These are phyloP conservation scores for Encephalitozoon hellem DNA, from an alignment of 371 early-diverging fungal genomes.

Conservation along the genomic window DNA sequence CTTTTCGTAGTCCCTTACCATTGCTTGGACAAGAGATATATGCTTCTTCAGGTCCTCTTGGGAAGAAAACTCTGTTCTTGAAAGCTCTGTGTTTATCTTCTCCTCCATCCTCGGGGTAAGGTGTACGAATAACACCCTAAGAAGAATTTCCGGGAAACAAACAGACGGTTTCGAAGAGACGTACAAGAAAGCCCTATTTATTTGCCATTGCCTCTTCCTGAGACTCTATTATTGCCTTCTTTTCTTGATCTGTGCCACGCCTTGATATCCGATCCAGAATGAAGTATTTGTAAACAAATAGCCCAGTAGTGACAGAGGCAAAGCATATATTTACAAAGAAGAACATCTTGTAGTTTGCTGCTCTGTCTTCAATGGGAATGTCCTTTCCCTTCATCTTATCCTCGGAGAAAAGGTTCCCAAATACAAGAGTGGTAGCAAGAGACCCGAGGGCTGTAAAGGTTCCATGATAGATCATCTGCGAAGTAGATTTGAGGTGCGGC, in stretches of 20 bases:
- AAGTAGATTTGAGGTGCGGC: slow-evolving; percentile 57
- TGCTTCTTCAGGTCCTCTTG: slow-evolving; percentile 4
- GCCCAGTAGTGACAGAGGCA: slow-evolving; percentile 36
- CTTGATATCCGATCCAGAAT: slow-evolving; percentile 36
- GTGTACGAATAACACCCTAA: background rate
- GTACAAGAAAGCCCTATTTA: slow-evolving; percentile 24
- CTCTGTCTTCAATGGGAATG: background rate
- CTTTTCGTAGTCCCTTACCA: slow-evolving; percentile 34
- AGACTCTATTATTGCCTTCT: background rate
- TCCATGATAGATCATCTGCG: slow-evolving; percentile 61
- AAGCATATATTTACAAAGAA: slow-evolving; percentile 45
- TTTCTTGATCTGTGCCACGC: slow-evolving; percentile 11
- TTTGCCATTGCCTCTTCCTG: slow-evolving; percentile 1
- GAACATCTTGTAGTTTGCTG: slow-evolving; percentile 25
- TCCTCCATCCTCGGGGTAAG: slow-evolving; percentile 5
- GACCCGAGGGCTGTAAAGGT: slow-evolving; percentile 59
- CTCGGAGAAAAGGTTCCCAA: slow-evolving; percentile 14
- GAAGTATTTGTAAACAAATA: slow-evolving; percentile 56
- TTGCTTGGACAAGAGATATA: background rate
- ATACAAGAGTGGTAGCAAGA: slow-evolving; percentile 47
- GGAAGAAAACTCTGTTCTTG: slow-evolving; percentile 18
- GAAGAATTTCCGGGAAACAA: background rate
- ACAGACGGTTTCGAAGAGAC: background rate
- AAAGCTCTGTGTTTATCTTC: slow-evolving; percentile 11
- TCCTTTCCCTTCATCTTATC: slow-evolving; percentile 29